Base-by-base conservation (phyloP, 2,329 filamentous ascomycete species). In the Thermoascus crustaceus region DNA sequence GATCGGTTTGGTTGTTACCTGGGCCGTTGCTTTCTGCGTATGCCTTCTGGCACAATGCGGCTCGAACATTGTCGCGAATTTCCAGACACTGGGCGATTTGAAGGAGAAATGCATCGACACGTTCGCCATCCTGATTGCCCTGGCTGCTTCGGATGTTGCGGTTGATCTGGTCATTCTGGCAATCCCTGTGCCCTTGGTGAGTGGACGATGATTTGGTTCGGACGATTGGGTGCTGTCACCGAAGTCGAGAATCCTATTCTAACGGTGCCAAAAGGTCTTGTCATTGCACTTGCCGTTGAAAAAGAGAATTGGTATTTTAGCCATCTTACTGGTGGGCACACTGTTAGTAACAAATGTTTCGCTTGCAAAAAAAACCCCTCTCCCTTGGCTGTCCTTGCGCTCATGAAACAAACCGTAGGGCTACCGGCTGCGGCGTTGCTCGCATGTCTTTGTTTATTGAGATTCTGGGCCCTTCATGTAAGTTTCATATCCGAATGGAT, bases 381-480 rank as follows among this genome's bases (percentile, higher is more conserved):
- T 27, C n/a, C n/a, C n/a, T n/a, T n/a, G n/a, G 25, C 25, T 27
- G n/a, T 13, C 25, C 25, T 27, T 27, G n/a, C n/a, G n/a, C n/a
- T n/a, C n/a, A n/a, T n/a, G n/a, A n/a, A n/a, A n/a, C n/a, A n/a
- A n/a, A n/a, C 25, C n/a, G 25, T 14, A 27, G 25, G 16, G 25
- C 25, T 14, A 27, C 16, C 11, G 25, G 25, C 16, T 27, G 25
- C 25, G 25, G 25, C n/a, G 16, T 41, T 17, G 35, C 32, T 16
- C 31, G 39, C n/a, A 41, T 41, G 39, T 23, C 17, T 9, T 29
- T 41, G 14, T 39, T 41, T 13, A 25, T 20, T 13, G 39, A 35
- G 9, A 35, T 36, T 31, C 26, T 29, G 7, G 35, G 25, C 13
- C 39, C 36, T n/a, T 35, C 39, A 3, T 31, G 39, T 41, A 29